Base-by-base conservation (phyloP, 352 stramenopile genomes). In the Globisporangium splendens region DNA sequence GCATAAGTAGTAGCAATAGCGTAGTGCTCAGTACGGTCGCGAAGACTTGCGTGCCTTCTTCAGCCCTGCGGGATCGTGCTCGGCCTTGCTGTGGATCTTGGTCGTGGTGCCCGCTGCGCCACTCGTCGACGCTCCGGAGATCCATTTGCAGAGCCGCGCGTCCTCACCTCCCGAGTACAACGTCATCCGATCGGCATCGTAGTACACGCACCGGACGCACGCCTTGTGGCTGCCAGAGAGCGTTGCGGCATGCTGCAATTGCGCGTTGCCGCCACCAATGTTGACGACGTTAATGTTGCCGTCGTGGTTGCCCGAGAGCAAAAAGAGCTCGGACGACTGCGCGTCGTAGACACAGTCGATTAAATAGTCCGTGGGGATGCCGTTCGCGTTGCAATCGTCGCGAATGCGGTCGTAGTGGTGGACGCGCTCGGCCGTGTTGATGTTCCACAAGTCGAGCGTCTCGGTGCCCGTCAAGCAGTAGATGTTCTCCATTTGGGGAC, bases 381-480 rank as follows among this genome's bases (percentile, higher is more conserved):
- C 65, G 50, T 83, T 76, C 18, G 62, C 66, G 62, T 78, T 91
- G 68, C 83, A 93, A 63, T 93, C 77, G 20, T 86, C 79, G 10
- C 86, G 85, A 18, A 94, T 72, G 7, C 65, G 76, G 52, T 77
- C 68, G 62, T 91, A 94, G 68, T 94, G 84, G 55, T 89, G 84
- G 60, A 96, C 72, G 10, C 84, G 75, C 65, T 94, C 53, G 8
- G 89, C 89, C 5, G 79, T 91, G 68, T 82, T 81, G 42, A 95
- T 53, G 68, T 97, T 95, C 89, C 89, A 97, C 50, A 97, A 61
- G 50, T 94, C 89, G 20, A 96, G 74, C 42, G 85, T 96, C 74
- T 97, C 89, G 15, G 83, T 88, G 61, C 89, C 86, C 0, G 88
- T 96, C 20, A 96, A 74, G 50, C 76, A 95, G 60, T 80, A 94